These are phyloP conservation scores for Pyrus betulifolia DNA, from an alignment of 306 rosid genomes.

Conservation along the genomic window DNA sequence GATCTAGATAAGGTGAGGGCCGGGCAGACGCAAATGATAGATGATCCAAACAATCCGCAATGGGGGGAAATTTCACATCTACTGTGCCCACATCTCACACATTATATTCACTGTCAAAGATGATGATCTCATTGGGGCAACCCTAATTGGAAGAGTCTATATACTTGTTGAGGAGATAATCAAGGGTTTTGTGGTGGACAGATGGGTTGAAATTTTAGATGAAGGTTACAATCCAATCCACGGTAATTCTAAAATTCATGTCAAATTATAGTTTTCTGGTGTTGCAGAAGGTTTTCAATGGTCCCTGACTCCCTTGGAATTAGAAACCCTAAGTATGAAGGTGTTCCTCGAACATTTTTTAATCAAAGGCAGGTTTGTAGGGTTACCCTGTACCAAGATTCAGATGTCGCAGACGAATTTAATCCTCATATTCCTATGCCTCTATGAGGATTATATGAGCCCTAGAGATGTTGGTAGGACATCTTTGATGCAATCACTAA, in stretches of 20 bases:
- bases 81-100: constrained; percentile 64
- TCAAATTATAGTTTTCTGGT: constrained; percentile 26
- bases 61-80: constrained; percentile 61
- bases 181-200: constrained; percentile 12
- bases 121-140: constrained; percentile 56
- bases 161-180: constrained; percentile 40
- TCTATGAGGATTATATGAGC: constrained; percentile 11
- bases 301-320: constrained; percentile 41
- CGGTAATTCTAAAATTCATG: constrained; percentile 45
- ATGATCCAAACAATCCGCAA: constrained; percentile 30
- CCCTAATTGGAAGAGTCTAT: constrained; percentile 71
- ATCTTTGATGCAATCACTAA: constrained; percentile 46
- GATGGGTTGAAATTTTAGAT: constrained; percentile 51
- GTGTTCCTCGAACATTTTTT: constrained; percentile 64
- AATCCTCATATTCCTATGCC: constrained; percentile 7
- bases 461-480: constrained; percentile 71
- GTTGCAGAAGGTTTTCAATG: constrained; percentile 25
- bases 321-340: constrained; percentile 21
- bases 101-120: constrained; percentile 68
- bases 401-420: constrained; percentile 34
- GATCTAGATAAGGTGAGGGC: constrained; percentile 72
- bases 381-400: constrained; percentile 78
- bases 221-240: constrained; percentile 42
- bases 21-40: constrained; percentile 40
- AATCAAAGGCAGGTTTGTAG: constrained; percentile 53